Evolutionary conservation across 2,329 filamentous ascomycete genomes (phyloP).

Genomic region (Phaeosphaeriaceae sp.): DNA sequence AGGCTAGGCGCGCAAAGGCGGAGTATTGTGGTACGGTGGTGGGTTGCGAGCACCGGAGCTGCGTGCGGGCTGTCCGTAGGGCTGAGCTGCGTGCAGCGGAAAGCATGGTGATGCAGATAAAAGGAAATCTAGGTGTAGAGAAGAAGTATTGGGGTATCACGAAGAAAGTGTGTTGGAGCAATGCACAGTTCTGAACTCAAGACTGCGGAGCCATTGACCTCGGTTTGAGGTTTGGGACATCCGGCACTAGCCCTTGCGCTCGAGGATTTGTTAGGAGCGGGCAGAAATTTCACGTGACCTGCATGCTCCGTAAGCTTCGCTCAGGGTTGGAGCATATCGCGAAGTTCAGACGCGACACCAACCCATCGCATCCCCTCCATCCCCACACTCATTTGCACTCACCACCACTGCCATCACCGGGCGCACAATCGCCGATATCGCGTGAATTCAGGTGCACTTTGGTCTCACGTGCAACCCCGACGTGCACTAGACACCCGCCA

Average conservation of each 20-base stretch:
- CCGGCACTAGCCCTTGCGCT: constrained; percentile 21
- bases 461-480: constrained; percentile 20
- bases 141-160: not conserved
- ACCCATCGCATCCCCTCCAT: constrained; percentile 36
- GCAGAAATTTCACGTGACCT: constrained; percentile 19
- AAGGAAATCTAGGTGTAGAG: constrained; percentile 2
- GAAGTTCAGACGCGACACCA: constrained; percentile 40
- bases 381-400: constrained; percentile 33
- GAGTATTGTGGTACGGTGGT: constrained; percentile 55
- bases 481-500: constrained; percentile 21
- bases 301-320: constrained; percentile 22
- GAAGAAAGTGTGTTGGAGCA: not conserved
- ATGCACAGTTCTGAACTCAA: not conserved
- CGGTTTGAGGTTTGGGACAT: constrained; percentile 31
- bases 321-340: constrained; percentile 36
- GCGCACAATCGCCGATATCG: constrained; percentile 10
- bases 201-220: constrained; percentile 30
- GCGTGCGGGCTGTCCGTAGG: constrained; percentile 50
- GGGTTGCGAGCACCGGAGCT: constrained; percentile 50
- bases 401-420: constrained; percentile 14
- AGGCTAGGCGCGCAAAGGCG: constrained; percentile 73
- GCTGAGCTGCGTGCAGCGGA: constrained; percentile 43
- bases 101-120: constrained; percentile 38
- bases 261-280: not conserved
- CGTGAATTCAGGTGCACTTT: constrained; percentile 9